A percentile compares a stretch with the other conserved stretches of the same genome.
These are phyloP conservation scores for Antrodiella citrinella DNA, from an alignment of 768 basidiomycete species.

Conservation along the genomic window DNA sequence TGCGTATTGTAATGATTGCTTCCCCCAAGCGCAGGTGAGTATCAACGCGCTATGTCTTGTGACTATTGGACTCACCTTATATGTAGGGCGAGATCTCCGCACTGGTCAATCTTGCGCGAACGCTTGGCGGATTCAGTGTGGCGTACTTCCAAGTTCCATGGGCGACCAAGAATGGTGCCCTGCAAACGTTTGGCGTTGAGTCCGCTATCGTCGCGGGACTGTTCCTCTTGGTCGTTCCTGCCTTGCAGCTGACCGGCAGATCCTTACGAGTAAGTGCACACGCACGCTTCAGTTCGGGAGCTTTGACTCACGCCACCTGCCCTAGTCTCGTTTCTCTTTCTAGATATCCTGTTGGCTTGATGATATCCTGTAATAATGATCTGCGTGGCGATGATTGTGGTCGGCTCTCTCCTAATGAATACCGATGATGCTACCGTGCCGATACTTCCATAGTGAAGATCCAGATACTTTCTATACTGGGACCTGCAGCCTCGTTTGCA, in stretches of 20 bases:
- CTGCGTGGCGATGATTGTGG: no score
- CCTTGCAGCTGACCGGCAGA: conserved; percentile 43
- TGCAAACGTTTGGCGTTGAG: conserved; percentile 56
- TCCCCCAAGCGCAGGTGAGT: conserved; percentile 34
- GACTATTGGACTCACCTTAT: not conserved
- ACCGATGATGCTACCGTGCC: no score
- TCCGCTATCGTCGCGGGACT: conserved; percentile 49
- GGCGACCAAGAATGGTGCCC: conserved; percentile 50
- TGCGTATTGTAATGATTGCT: conserved; percentile 42
- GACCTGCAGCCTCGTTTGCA: no score
- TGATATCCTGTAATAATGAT: no score
- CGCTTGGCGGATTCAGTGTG: conserved; percentile 54
- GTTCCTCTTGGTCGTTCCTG: conserved; percentile 44
- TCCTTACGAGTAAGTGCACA: conserved; percentile 33
- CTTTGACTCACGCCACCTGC: not conserved
- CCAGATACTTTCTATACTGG: no score
- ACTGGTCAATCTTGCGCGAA: conserved; percentile 49
- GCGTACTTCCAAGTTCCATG: conserved; percentile 63
- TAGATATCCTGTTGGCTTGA: no score
- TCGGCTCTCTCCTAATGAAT: no score
- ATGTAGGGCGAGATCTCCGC: conserved; percentile 54
- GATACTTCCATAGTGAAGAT: no score
- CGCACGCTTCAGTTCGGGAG: not conserved
- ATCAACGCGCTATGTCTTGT: not conserved
- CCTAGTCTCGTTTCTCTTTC: not conserved